phyloP scores from a whole-genome alignment of 768 basidiomycete genomes.

The Boletus rubroflammeus region DNA sequence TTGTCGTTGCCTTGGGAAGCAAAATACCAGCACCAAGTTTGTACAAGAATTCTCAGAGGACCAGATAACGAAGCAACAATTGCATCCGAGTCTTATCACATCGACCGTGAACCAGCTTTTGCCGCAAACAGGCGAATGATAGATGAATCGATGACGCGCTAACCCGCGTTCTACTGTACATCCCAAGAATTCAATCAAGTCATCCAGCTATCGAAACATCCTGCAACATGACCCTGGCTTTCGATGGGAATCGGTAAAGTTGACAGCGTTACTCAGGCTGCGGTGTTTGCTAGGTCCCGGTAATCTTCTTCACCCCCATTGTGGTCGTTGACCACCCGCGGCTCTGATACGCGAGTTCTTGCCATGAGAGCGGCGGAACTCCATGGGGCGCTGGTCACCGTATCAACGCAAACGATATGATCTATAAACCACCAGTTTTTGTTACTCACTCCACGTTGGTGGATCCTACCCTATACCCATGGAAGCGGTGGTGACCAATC shows the following conservation, averaged over 20 bases:
- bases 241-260: neutral
- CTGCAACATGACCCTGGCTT: neutral
- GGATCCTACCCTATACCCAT: neutral
- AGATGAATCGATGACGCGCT: too few relatives aligned
- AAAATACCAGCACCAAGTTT: neutral
- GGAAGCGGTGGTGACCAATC: too few relatives aligned
- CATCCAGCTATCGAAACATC: neutral
- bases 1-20: neutral
- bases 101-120: neutral
- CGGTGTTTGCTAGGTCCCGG: neutral
- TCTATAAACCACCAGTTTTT: neutral
- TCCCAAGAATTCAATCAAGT: too few relatives aligned
- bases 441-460: neutral
- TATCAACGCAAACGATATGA: neutral
- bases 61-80: too few relatives aligned
- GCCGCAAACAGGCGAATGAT: neutral
- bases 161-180: neutral
- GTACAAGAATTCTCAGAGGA: too few relatives aligned
- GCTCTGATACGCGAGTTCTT: neutral
- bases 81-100: neutral
- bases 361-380: neutral
- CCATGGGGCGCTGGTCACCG: neutral
- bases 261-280: too few relatives aligned
- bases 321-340: neutral
- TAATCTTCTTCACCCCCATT: neutral